Base-by-base conservation (phyloP, 163 green algal species). In the Prototheca cutis region DNA sequence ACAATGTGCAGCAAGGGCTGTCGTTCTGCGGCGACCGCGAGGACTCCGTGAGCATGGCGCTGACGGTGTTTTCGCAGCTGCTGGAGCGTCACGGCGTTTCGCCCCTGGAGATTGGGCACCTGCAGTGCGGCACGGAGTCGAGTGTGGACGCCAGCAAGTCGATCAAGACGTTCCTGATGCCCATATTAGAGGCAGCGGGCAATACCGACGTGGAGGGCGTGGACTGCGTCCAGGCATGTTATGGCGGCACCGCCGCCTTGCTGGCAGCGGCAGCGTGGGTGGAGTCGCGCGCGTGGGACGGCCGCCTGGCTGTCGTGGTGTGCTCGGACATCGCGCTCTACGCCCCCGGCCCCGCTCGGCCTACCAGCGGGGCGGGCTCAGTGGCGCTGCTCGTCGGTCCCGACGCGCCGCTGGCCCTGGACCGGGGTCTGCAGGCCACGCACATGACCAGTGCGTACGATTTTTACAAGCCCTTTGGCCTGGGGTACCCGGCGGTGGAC, bases 401-500 rank as follows among this genome's bases (percentile, higher is more conserved):
- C 6, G 72, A 86, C 31, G 86, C 86, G 0, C 83, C 84, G 3
- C 72, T 94, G 33, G 80, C 67, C 53, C 32, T 90, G 30, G 83
- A 94, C 52, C 68, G 68, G 3, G 52, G 68, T 2, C 71, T 84
- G 58, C 65, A 64, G 13, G 69, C 78, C 19, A 74, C 59, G 19
- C 74, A 90, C 63, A 67, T 73, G 40, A 51, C 72, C 6, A 71
- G 95, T 62, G 66, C 73, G 1, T 89, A 81, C 55, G 88, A 95
- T 55, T 95, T 95, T 47, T 89, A 81, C 71, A 95, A 95, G 71
- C 88, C 88, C 4, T 58, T 61, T 8, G n/a, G n/a, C n/a, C 74
- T 66, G 21, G 64, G 81, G 6, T 92, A 83, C 57, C 85, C 87
- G 0, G 59, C 77, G 28, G 83, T 87, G 47, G 76, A 89, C 60